Evolutionary conservation across 495 filamentous ascomycete species (phyloP).

Genomic region (Penicillium desertorum): DNA sequence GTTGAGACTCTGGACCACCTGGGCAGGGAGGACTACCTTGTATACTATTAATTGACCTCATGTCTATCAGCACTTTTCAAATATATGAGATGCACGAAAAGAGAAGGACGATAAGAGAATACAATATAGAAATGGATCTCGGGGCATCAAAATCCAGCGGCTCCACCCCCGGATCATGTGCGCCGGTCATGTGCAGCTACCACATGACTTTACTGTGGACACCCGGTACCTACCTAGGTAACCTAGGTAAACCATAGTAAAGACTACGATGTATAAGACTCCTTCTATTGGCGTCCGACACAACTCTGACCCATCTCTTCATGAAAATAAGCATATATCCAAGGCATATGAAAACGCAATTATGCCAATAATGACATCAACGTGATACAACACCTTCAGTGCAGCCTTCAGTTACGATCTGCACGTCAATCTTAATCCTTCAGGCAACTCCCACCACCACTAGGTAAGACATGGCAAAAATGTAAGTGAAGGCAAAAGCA

Average conservation of each 20-base stretch:
- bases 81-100: not conserved
- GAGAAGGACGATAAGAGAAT: not conserved
- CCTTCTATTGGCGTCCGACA: not conserved
- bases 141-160: not conserved
- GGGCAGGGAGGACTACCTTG: not conserved
- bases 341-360: not conserved
- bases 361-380: constrained; percentile 8
- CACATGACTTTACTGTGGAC: constrained; percentile 6
- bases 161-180: constrained; percentile 18
- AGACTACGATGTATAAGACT: not conserved
- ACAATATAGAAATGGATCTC: not conserved
- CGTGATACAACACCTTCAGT: not conserved
- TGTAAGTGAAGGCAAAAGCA: constrained; percentile 5
- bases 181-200: constrained; percentile 9
- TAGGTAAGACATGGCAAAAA: not conserved
- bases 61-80: not conserved
- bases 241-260: not conserved
- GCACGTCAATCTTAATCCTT: not conserved
- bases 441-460: not conserved
- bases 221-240: too few species aligned
- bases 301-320: not conserved
- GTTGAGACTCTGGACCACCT: not conserved
- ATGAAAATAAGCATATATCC: not conserved
- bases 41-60: not conserved
- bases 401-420: not conserved